Percentiles rank a stretch among this genome's conserved stretches.
These are phyloP conservation scores for Backusella tuberculispora DNA, from an alignment of 192 early-diverging fungal genomes.

Conservation along the genomic window DNA sequence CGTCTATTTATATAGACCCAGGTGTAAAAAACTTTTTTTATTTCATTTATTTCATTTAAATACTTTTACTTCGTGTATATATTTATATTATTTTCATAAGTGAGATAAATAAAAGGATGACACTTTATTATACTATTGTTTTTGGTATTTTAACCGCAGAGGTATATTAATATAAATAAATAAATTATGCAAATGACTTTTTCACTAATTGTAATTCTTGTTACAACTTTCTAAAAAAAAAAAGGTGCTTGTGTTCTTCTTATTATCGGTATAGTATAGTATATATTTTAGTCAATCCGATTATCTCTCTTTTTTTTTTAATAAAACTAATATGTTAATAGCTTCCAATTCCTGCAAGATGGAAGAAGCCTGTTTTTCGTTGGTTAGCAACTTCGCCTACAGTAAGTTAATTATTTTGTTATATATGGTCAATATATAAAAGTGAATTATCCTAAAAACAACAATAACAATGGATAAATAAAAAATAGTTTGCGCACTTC, in stretches of 20 bases:
- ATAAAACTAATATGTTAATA: constrained; percentile 17
- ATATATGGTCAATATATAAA: not conserved
- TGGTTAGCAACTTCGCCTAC: constrained; percentile 47
- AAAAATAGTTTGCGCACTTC: constrained; percentile 29
- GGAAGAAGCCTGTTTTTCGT: constrained; percentile 51
- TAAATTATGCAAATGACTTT: not conserved
- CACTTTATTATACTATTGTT: constrained; percentile 52
- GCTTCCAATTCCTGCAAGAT: constrained; percentile 54
- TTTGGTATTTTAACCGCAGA: constrained; percentile 49
- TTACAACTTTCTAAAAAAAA: not conserved
- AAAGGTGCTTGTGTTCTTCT: constrained; percentile 27
- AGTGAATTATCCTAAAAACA: not conserved
- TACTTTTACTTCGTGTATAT: too few species aligned
- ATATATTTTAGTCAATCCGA: not conserved
- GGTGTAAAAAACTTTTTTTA: too few species aligned
- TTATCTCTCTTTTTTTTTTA: not conserved
- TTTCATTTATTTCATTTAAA: too few species aligned
- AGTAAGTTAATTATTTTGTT: constrained; percentile 29
- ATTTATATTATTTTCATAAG: not conserved
- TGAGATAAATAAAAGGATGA: constrained; percentile 34
- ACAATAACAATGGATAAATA: not conserved
- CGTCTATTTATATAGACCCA: too few species aligned
- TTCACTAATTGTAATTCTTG: not conserved
- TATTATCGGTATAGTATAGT: constrained; percentile 23
- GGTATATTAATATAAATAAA: constrained; percentile 33